Conservation (phyloP, 495 filamentous ascomycete genomes). For the Penicillium ochrochloron region DNA sequence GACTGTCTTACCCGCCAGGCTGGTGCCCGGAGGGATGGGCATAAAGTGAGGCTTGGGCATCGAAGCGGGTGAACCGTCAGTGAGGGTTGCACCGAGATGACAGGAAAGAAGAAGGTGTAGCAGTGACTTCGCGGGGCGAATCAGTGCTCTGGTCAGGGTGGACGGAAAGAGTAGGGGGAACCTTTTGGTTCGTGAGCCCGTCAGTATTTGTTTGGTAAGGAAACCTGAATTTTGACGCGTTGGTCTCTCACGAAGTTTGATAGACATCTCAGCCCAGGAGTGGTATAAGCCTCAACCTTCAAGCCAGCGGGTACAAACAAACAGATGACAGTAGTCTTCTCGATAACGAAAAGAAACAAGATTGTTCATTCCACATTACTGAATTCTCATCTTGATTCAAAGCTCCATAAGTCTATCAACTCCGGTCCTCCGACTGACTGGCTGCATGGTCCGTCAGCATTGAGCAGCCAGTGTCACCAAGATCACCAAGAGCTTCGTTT, state of each 20-base stretch:
- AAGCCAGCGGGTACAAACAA: neutral
- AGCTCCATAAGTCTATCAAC: neutral
- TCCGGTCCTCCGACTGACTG: neutral
- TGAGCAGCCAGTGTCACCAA: neutral
- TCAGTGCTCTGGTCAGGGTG: neutral
- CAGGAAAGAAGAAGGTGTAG: neutral
- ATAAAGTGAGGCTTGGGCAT: neutral
- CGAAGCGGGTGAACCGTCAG: neutral
- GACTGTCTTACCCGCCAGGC: slow-evolving; percentile 35
- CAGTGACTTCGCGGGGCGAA: neutral
- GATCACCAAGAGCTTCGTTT: neutral
- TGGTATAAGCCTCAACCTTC: neutral
- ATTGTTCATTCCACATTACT: neutral
- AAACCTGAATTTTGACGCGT: neutral
- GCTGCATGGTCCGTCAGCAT: neutral
- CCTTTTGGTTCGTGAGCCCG: neutral
- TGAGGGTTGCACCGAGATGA: neutral
- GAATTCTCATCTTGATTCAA: neutral
- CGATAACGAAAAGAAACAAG: neutral
- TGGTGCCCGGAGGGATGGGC: neutral
- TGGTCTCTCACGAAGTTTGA: neutral
- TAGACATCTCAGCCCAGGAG: neutral
- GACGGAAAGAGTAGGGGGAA: neutral
- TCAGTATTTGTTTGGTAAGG: neutral
- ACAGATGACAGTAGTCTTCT: neutral